These are phyloP conservation scores for Volvariella volvacea DNA, from an alignment of 1,284 basidiomycete species.

Conservation along the genomic window DNA sequence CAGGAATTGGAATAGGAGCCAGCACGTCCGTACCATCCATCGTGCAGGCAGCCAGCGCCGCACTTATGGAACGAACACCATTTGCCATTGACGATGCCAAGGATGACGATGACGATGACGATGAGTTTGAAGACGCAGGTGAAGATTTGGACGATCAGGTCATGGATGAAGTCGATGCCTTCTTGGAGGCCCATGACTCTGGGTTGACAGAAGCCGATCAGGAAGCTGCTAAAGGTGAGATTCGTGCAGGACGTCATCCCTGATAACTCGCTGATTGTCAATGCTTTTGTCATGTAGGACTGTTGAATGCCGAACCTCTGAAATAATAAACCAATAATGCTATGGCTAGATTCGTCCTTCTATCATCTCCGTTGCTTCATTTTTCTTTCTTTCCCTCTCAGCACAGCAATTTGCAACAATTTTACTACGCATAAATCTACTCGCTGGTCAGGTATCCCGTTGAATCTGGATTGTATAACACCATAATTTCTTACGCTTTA, in stretches of 20 bases:
- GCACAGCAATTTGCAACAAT: too few species aligned
- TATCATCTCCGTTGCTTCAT: too few species aligned
- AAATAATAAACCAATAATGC: too few species aligned
- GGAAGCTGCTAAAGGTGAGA: conserved; percentile 69
- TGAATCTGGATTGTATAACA: too few species aligned
- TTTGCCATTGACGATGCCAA: conserved; percentile 92
- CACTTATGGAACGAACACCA: conserved; percentile 82
- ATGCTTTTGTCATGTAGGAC: conserved; percentile 32
- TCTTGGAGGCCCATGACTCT: conserved; percentile 85
- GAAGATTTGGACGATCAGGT: conserved; percentile 69
- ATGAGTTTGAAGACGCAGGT: conserved; percentile 50
- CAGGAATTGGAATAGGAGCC: too few species aligned
- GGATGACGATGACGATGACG: conserved; percentile 73
- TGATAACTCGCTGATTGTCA: conserved; percentile 7
- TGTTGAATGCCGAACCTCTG: conserved; percentile 59
- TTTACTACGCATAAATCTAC: too few species aligned
- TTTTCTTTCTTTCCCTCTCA: too few species aligned
- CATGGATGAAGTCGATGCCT: conserved; percentile 91
- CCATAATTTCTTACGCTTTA: too few species aligned
- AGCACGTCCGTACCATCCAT: conserved; percentile 47
- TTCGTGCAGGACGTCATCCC: background rate
- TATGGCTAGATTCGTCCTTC: too few species aligned
- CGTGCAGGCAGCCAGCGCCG: conserved; percentile 75
- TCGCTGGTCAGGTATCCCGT: too few species aligned
- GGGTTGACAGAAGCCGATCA: conserved; percentile 83